Percentiles rank a stretch among this genome's conserved stretches.
These are phyloP conservation scores for Ophiocordyceps sinensis DNA, from an alignment of 2,329 filamentous ascomycete genomes.

Conservation along the genomic window DNA sequence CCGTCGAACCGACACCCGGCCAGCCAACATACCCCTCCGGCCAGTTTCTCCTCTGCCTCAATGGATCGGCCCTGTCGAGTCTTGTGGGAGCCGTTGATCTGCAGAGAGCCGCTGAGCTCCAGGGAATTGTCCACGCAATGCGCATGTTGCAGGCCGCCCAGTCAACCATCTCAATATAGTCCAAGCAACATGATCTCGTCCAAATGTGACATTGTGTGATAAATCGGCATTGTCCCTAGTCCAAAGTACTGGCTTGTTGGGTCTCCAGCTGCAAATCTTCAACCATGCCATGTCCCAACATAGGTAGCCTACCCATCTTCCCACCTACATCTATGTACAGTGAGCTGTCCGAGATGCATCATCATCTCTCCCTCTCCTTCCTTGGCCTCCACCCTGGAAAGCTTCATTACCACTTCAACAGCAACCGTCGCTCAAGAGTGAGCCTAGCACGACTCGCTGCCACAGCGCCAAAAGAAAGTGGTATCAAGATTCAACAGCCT, in stretches of 20 bases:
- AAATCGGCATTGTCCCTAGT: too few species aligned
- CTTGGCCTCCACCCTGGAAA: background rate
- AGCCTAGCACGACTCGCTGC: background rate
- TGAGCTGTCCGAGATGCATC: background rate
- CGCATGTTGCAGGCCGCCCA: too few species aligned
- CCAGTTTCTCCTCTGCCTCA: background rate
- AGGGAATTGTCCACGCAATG: background rate
- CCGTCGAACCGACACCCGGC: background rate
- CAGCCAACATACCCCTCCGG: background rate
- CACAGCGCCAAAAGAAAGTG: background rate
- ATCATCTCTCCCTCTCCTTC: background rate
- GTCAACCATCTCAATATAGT: too few species aligned
- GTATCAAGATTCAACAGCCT: constrained; percentile 1
- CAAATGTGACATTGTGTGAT: too few species aligned
- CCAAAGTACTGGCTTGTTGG: too few species aligned
- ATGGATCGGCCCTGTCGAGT: background rate
- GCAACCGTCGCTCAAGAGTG: background rate
- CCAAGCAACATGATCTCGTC: too few species aligned
- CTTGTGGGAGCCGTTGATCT: background rate
- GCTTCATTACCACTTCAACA: background rate
- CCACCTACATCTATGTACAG: background rate
- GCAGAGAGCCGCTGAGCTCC: background rate
- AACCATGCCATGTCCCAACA: background rate
- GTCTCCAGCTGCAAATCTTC: background rate
- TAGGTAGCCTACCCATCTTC: background rate